These are phyloP conservation scores for Psilocybe cubensis DNA, from an alignment of 768 basidiomycete genomes.

Conservation along the genomic window DNA sequence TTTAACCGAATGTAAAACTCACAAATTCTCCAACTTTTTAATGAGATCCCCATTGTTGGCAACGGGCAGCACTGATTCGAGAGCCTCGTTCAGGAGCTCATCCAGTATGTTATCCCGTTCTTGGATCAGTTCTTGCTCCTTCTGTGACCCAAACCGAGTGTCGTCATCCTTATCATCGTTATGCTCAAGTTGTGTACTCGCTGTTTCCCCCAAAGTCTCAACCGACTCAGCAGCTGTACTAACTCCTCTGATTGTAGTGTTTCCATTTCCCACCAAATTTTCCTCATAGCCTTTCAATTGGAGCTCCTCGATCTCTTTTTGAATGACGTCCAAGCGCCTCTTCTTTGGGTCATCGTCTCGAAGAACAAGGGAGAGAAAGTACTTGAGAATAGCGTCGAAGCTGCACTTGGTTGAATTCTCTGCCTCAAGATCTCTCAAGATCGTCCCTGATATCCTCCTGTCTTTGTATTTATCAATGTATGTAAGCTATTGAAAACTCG, in stretches of 20 bases:
- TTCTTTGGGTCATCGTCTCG: background rate
- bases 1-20: background rate
- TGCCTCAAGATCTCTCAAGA: background rate
- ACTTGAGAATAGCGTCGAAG: background rate
- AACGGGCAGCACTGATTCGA: background rate
- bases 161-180: background rate
- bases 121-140: background rate
- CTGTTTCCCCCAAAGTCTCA: background rate
- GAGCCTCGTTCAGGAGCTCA: background rate
- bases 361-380: slow-evolving; percentile 3
- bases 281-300: background rate
- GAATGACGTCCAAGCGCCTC: background rate
- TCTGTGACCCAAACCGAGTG: background rate
- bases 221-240: background rate
- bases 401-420: slow-evolving; percentile 5
- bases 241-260: background rate
- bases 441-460: background rate
- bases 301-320: slow-evolving; percentile 2
- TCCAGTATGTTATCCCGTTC: background rate
- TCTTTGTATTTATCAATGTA: background rate
- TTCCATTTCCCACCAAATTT: background rate
- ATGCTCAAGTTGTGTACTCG: background rate
- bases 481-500: background rate
- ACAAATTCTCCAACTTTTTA: background rate
- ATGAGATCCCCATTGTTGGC: background rate